Evolutionary conservation across 2,329 filamentous ascomycete genomes (phyloP).

Genomic region (Tolypocladium guangdongense): DNA sequence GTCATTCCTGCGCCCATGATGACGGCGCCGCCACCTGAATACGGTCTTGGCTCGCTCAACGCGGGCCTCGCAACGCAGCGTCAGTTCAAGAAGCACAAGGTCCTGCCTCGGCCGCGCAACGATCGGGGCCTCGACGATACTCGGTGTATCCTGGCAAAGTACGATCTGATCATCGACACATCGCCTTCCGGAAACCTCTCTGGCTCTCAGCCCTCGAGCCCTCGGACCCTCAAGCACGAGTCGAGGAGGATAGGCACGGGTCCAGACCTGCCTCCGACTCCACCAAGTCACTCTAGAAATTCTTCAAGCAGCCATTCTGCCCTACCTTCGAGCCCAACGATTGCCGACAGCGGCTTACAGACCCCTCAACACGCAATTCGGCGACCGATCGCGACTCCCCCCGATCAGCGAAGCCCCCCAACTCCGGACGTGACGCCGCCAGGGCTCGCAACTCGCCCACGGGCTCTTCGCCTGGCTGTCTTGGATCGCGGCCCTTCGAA

Average conservation of each 20-base stretch:
- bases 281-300: constrained; percentile 47
- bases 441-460: constrained; percentile 32
- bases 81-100: constrained; percentile 36
- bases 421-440: constrained; percentile 70
- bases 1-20: constrained; percentile 18
- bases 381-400: constrained; percentile 45
- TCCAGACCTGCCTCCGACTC: constrained; percentile 49
- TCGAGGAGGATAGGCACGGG: constrained; percentile 30
- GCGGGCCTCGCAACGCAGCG: constrained; percentile 18
- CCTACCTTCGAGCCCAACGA: constrained; percentile 29
- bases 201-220: constrained; percentile 24
- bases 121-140: constrained; percentile 13
- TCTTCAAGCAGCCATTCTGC: constrained; percentile 41
- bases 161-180: constrained; percentile 17
- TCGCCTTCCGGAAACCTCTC: constrained; percentile 11
- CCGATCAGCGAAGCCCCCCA: constrained; percentile 56
- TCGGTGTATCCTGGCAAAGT: constrained; percentile 11
- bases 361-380: constrained; percentile 26
- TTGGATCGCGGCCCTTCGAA: constrained; percentile 40
- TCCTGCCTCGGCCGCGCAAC: constrained; percentile 25
- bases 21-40: constrained; percentile 18
- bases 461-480: constrained; percentile 32
- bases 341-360: constrained; percentile 24
- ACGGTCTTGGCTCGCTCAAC: constrained; percentile 14
- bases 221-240: constrained; percentile 30